Conservation (phyloP, 495 filamentous ascomycete species). For the Hypoxylon lienhwacheense region DNA sequence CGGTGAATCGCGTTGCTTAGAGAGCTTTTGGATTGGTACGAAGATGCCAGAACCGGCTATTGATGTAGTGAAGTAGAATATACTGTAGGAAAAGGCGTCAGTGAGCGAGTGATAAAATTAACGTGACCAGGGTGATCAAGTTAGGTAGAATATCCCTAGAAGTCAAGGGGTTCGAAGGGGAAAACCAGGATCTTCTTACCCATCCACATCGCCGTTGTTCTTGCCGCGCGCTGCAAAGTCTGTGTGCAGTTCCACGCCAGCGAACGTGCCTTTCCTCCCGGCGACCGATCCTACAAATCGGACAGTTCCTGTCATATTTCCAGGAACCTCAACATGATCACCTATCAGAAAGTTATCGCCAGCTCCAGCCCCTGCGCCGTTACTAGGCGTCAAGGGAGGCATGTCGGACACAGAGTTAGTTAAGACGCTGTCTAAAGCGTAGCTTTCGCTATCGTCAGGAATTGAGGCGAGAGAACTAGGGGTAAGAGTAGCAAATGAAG, state of each 20-base stretch:
- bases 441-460: conserved; percentile 62
- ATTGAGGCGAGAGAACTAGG: conserved; percentile 60
- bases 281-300: conserved; percentile 85
- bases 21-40: conserved; percentile 82
- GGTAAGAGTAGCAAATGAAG: conserved; percentile 65
- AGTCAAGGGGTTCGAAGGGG: conserved; percentile 25
- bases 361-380: conserved; percentile 27
- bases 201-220: conserved; percentile 96
- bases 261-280: conserved; percentile 89
- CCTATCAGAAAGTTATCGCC: conserved; percentile 66
- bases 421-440: conserved; percentile 57
- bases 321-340: conserved; percentile 90
- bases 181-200: conserved; percentile 60
- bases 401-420: conserved; percentile 48
- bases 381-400: conserved; percentile 42
- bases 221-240: conserved; percentile 85
- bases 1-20: conserved; percentile 63
- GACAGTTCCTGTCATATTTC: conserved; percentile 87
- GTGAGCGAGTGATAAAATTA: conserved; percentile 21
- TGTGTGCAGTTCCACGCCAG: conserved; percentile 85
- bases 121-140: neutral
- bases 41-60: conserved; percentile 87
- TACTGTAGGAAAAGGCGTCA: conserved; percentile 45
- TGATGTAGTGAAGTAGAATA: conserved; percentile 81
- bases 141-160: conserved; percentile 8